These are phyloP conservation scores for Rhodamnia rubescens DNA, from an alignment of 345 rosid genomes.

Conservation along the genomic window DNA sequence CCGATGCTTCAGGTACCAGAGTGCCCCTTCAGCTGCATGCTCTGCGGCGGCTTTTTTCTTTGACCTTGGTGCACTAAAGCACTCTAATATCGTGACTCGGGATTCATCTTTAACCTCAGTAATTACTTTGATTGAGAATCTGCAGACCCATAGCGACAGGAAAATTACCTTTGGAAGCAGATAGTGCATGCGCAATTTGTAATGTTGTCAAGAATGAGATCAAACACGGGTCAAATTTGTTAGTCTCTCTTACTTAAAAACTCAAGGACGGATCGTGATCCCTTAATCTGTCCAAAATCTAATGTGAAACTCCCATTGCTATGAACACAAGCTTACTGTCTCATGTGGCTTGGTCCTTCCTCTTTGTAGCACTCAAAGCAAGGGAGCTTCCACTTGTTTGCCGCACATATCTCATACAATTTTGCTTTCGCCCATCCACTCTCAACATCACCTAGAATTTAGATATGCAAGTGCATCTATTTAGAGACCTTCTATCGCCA, in stretches of 20 bases:
- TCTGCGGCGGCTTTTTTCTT: conserved; percentile 51
- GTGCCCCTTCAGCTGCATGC: conserved; percentile 58
- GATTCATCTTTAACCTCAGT: conserved; percentile 23
- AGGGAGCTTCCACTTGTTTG: conserved; percentile 41
- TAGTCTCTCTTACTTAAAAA: neutral
- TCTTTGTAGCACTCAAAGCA: conserved; percentile 33
- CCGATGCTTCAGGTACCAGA: conserved; percentile 45
- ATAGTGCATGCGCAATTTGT: neutral
- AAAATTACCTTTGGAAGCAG: neutral
- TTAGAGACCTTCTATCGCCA: neutral
- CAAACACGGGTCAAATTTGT: neutral
- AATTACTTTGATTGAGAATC: conserved; percentile 31
- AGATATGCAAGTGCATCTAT: neutral
- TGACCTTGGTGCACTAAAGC: conserved; percentile 25
- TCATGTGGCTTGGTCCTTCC: conserved; percentile 35
- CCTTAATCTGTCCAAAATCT: neutral
- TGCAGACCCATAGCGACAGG: neutral
- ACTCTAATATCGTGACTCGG: conserved; percentile 17
- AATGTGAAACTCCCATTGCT: neutral
- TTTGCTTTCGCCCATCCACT: conserved; percentile 22
- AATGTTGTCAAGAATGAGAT: neutral
- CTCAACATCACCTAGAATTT: conserved; percentile 7
- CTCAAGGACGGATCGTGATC: neutral
- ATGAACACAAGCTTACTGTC: conserved; percentile 21
- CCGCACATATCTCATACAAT: conserved; percentile 32